phyloP scores from a whole-genome alignment of 2,329 filamentous ascomycete genomes.

The Monilinia fructicola region DNA sequence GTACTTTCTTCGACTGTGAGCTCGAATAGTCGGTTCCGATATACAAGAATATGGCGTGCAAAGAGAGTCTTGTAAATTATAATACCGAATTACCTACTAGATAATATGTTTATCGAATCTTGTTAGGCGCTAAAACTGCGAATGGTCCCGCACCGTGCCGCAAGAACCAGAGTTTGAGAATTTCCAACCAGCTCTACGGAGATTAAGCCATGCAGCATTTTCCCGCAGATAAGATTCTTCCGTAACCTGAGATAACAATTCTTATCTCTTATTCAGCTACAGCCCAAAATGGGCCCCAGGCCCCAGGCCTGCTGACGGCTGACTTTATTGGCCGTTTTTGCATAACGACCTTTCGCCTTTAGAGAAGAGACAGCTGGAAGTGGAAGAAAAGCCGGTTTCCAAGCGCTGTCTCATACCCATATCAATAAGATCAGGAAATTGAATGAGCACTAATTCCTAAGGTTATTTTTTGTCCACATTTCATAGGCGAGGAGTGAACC shows the following conservation, averaged over 20 bases:
- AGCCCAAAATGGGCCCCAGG: background rate
- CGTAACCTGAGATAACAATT: background rate
- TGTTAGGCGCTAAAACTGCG: background rate
- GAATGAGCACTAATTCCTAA: background rate
- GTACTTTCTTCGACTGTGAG: background rate
- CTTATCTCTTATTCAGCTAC: background rate
- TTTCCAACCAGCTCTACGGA: background rate
- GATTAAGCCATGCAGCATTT: slow-evolving; percentile 1
- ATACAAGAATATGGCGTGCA: background rate
- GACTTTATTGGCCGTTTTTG: background rate
- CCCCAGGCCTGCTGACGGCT: background rate
- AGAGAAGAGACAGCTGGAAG: background rate
- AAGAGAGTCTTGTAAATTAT: background rate
- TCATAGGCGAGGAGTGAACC: background rate
- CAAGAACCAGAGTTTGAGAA: background rate
- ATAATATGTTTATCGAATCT: background rate
- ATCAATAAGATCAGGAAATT: background rate
- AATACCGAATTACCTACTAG: background rate
- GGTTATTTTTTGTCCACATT: background rate
- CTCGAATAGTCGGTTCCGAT: background rate
- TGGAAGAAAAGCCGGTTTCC: background rate
- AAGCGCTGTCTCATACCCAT: background rate
- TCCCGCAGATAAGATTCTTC: background rate
- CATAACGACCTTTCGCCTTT: background rate
- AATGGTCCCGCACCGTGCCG: background rate